Evolutionary conservation across 129 eudicot species (phyloP).

Genomic region (Centella asiatica): DNA sequence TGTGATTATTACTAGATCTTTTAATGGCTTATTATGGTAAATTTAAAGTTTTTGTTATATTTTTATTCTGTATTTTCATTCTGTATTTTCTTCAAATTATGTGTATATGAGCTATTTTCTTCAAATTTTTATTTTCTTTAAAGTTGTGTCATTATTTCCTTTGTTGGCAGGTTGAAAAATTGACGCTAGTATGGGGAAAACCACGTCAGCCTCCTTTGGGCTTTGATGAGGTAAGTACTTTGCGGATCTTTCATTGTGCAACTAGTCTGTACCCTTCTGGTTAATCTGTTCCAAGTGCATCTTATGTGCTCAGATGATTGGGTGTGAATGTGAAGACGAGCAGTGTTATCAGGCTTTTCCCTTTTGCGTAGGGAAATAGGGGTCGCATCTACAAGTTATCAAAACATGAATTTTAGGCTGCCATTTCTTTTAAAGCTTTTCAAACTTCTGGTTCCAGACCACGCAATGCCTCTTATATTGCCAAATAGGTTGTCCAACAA

Average conservation of each 20-base stretch:
- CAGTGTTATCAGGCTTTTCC: too few species aligned
- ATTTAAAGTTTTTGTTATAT: too few species aligned
- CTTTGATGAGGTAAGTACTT: constrained; percentile 54
- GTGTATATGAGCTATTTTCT: background rate
- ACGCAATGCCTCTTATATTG: too few species aligned
- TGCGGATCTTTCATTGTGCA: background rate
- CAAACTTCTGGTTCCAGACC: too few species aligned
- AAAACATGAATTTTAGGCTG: too few species aligned
- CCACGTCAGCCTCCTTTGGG: constrained; percentile 91
- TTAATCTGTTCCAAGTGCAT: background rate
- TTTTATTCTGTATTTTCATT: too few species aligned
- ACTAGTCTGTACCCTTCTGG: too few species aligned
- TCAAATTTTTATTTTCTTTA: background rate
- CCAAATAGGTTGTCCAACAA: background rate
- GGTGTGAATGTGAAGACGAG: background rate
- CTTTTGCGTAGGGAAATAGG: background rate
- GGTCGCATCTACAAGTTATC: background rate
- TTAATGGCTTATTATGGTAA: too few species aligned
- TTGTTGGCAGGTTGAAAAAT: constrained; percentile 76
- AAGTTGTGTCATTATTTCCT: constrained; percentile 11
- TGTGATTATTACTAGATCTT: too few species aligned
- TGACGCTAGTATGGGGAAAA: constrained; percentile 88
- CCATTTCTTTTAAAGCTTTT: too few species aligned
- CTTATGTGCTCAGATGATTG: background rate
- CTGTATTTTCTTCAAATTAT: background rate